Evolutionary conservation across 1,139 yeast genomes (phyloP).

Genomic region (Kodamaea plutei): DNA sequence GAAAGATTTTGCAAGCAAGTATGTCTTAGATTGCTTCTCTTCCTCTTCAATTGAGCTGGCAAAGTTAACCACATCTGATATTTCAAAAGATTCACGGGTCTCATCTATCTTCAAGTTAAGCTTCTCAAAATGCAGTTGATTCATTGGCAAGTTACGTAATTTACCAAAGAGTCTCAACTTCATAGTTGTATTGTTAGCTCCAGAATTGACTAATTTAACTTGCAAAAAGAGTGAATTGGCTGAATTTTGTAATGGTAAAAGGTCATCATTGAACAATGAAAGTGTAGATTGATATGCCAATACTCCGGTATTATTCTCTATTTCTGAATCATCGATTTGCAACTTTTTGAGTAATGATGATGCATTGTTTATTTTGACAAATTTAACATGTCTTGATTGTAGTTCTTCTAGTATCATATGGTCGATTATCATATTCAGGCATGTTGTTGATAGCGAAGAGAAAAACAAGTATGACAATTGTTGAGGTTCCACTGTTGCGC

Average conservation of each 20-base stretch:
- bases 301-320: constrained; percentile 3
- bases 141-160: constrained; percentile 23
- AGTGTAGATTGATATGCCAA: constrained; percentile 27
- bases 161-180: constrained; percentile 29
- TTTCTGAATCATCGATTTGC: not conserved
- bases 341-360: constrained; percentile 2
- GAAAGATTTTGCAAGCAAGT: constrained; percentile 25
- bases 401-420: constrained; percentile 64
- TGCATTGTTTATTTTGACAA: constrained; percentile 22
- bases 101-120: constrained; percentile 22
- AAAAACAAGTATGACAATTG: constrained; percentile 46
- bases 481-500: constrained; percentile 10
- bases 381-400: constrained; percentile 34
- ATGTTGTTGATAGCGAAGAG: constrained; percentile 43
- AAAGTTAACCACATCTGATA: constrained; percentile 25
- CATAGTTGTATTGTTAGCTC: constrained; percentile 22
- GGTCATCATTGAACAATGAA: constrained; percentile 29
- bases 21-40: constrained; percentile 6
- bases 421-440: constrained; percentile 58
- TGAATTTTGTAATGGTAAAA: constrained; percentile 35
- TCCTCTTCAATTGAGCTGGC: constrained; percentile 17
- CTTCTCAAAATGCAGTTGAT: constrained; percentile 15
- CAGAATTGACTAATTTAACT: constrained; percentile 23
- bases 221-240: constrained; percentile 34
- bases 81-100: constrained; percentile 24